Evolutionary conservation across 768 basidiomycete species (phyloP), one percentile per base, ranked within the genome.

Genomic region (Phallus indusiatus): DNA sequence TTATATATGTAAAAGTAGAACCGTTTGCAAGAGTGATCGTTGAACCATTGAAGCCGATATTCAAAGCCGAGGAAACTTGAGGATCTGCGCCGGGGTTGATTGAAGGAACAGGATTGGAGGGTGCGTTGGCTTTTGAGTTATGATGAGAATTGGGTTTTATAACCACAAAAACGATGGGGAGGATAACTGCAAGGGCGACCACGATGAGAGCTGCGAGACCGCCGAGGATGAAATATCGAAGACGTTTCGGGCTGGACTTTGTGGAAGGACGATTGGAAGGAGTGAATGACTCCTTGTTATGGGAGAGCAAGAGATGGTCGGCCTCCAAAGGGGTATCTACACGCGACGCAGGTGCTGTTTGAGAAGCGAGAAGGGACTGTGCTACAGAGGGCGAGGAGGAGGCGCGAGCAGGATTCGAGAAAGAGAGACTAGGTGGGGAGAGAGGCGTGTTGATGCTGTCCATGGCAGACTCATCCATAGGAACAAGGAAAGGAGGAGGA

Each of bases 1-100:
- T 94, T 60, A 74, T 75, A 69, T 95, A 94, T 1, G 76, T 81
- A 71, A 93, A 88, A 1, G 78, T 83, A 1, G 80, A 72, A 1
- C 92, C 93, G 67, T 91, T 79, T 2, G 78, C 81, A 18, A 76
- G 74, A 8, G 76, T 81, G 54, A 92, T 72, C 5, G 75, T 74
- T 28, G 84, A 86, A 10, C 90, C 90, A 66, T 88, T 82, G 17
- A 81, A 80, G 12, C 92, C 92, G 2, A 75, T 73, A 22, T 73
- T 74, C 0, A 69, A 63, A 17, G 66, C 64, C 9, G 63, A 63
- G 17, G 64, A 65, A 6, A 57, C 63, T 21, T 71, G 71, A 37
- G 53, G 61, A 55, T 18, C 53, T 17, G 52, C 55, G 36, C 54
- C n/a, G 42, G 49, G 49, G 18, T 22, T 51, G 18, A 18, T 2